Evolutionary conservation across 768 basidiomycete species (phyloP), one percentile per base, ranked within the genome.

Genomic region (Macrolepiota fuliginosa): DNA sequence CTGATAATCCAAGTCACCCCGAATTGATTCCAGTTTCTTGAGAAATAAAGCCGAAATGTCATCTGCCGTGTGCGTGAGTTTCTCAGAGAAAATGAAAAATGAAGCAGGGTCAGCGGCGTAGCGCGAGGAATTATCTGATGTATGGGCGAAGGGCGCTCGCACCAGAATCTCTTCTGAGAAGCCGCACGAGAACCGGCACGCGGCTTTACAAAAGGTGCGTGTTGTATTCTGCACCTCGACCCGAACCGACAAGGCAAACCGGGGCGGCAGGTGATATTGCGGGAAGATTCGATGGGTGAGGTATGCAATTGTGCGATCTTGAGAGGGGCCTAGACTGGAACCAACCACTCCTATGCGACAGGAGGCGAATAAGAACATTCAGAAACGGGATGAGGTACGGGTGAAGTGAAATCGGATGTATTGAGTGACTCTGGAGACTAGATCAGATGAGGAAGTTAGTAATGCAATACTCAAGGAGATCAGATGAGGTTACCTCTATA

Each of bases 11-110:
- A 10, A 7, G 42, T 3, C 7, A 10, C 42, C n/a, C 24, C 13
- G 47, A 22, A 6, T 39, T 6, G 12, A 19, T 3, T 27, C 24
- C 9, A 25, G 1, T 32, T n/a, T 37, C 27, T 17, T 10, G 49
- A 51, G 37, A 59, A 37, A 40, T n/a, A n/a, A 40, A 52, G 25
- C 35, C 47, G n/a, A 49, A 22, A 27, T n/a, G 3, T 27, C 35
- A 54, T 24, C 9, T 27, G 32, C n/a, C 36, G 27, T n/a, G 27
- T 3, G 47, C 49, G 35, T 39, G 57, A 17, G 25, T 42, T 59
- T 52, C 58, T 59, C 40, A 59, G 11, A 1, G 39, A 51, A 59
- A 59, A 52, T 59, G 50, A 59, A 53, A n/a, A n/a, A n/a, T n/a
- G n/a, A n/a, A 32, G n/a, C 50, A 53, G 58, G 58, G 50, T 53